These are phyloP conservation scores for Ramichloridium luteum DNA, from an alignment of 2,329 filamentous ascomycete genomes.

Conservation along the genomic window DNA sequence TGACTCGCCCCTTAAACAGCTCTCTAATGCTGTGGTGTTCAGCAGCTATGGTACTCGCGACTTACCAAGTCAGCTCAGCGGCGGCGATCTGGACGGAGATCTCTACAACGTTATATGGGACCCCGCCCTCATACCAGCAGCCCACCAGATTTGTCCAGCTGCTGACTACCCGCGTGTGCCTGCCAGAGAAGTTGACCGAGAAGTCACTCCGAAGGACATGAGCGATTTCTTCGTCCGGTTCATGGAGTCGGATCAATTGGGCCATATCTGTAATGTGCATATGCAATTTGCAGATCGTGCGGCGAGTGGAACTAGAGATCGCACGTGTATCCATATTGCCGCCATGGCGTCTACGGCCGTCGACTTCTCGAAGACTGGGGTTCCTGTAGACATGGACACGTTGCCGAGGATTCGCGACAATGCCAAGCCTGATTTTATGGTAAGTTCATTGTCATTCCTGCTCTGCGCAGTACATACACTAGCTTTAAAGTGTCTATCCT, in stretches of 20 bases:
- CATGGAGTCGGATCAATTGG: constrained; percentile 41
- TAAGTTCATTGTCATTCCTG: neutral
- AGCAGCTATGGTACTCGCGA: constrained; percentile 59
- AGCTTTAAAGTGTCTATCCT: too few relatives aligned
- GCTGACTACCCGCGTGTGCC: constrained; percentile 56
- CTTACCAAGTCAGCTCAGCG: constrained; percentile 64
- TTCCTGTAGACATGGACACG: constrained; percentile 36
- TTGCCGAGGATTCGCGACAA: constrained; percentile 36
- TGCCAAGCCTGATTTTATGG: constrained; percentile 43
- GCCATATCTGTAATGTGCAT: constrained; percentile 31
- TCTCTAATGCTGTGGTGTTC: constrained; percentile 69
- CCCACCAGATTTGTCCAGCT: constrained; percentile 38
- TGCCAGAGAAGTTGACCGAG: constrained; percentile 47
- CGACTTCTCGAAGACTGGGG: constrained; percentile 44
- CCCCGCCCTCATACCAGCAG: constrained; percentile 33
- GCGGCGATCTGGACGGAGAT: constrained; percentile 77
- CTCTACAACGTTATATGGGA: constrained; percentile 73
- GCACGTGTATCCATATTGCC: constrained; percentile 28
- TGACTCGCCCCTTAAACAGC: constrained; percentile 46
- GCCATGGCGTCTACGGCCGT: constrained; percentile 28
- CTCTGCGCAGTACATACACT: neutral
- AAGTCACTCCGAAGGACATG: constrained; percentile 54
- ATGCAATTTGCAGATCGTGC: constrained; percentile 30
- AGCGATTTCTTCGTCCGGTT: constrained; percentile 70
- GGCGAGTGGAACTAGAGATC: constrained; percentile 20